Base-by-base conservation (phyloP, 768 basidiomycete genomes). In the Tricholoma sp. region DNA sequence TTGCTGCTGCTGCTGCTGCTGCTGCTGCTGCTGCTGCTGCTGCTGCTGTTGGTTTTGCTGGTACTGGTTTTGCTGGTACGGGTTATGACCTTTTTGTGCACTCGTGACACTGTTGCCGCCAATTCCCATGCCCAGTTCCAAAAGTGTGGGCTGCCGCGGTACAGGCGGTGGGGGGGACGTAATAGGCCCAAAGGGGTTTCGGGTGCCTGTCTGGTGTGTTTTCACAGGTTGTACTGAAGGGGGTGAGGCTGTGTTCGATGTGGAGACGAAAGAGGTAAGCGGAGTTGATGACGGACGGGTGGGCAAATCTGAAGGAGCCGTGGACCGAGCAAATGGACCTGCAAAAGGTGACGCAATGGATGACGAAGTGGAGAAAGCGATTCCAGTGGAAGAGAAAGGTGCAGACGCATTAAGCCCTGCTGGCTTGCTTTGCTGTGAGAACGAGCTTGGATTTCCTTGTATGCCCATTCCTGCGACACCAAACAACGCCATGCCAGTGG, bases 101-200 rank as follows among this genome's bases (percentile, higher is more conserved):
- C 52, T 61, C 54, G n/a, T 52, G 34, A 42, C 59, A 66, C 63
- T 60, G 20, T 50, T 42, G 37, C 56, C 51, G 44, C 71, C 74
- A 15, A 70, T 60, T 9, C 82, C 80, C 73, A 79, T 80, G 2
- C 86, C 80, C 12, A 98, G 72, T 65, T 97, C 89, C 71, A 89
- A 82, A 65, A 98, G 74, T 1, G 91, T 93, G 9, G 89, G 91
- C 29, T 78, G 81, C 67, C 86, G 89, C 1, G 91, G 89, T 28
- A 90, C 76, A 6, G 80, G 76, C 13, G 89, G 85, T 1, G 85
- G 81, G 20, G 82, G 73, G 8, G 79, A 77, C 5, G 80, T 76
- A 4, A 90, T 82, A 31, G 83, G 81, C 6, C 94, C 95, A 60
- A 99, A 99, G 3, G 97, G 97, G 78, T 99, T 99, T 62, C 84